Evolutionary conservation across 768 basidiomycete species (phyloP).

Genomic region (Boletus rubroflammeus): DNA sequence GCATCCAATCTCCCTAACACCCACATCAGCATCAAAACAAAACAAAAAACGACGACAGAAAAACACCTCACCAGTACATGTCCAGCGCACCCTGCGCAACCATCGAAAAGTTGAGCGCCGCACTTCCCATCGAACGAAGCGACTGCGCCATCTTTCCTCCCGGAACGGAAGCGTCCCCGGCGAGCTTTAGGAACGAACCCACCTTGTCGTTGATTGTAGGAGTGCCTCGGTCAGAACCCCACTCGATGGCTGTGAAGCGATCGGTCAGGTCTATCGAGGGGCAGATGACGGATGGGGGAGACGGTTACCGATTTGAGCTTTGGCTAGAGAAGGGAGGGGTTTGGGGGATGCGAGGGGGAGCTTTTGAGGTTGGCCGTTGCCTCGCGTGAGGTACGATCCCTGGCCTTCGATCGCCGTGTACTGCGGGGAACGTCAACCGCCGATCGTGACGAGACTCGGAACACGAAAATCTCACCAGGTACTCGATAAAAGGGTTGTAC

Average conservation of each 20-base stretch:
- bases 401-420: constrained; percentile 78
- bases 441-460: neutral
- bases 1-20: constrained; percentile 73
- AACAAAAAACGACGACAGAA: neutral
- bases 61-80: constrained; percentile 72
- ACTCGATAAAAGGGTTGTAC: constrained; percentile 87
- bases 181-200: constrained; percentile 67
- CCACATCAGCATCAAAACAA: neutral
- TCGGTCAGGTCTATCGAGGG: constrained; percentile 5
- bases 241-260: constrained; percentile 62
- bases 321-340: constrained; percentile 62
- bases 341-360: constrained; percentile 67
- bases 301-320: constrained; percentile 60
- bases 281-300: neutral
- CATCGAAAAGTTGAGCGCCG: constrained; percentile 75
- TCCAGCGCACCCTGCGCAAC: constrained; percentile 90
- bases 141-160: constrained; percentile 86
- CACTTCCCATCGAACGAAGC: constrained; percentile 78
- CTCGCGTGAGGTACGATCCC: constrained; percentile 71
- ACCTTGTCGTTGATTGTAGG: constrained; percentile 55
- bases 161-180: constrained; percentile 61
- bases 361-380: constrained; percentile 41
- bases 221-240: constrained; percentile 74
- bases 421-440: constrained; percentile 28
- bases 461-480: constrained; percentile 47